Evolutionary conservation across 768 basidiomycete genomes (phyloP).

Genomic region (Tulasnella calospora): DNA sequence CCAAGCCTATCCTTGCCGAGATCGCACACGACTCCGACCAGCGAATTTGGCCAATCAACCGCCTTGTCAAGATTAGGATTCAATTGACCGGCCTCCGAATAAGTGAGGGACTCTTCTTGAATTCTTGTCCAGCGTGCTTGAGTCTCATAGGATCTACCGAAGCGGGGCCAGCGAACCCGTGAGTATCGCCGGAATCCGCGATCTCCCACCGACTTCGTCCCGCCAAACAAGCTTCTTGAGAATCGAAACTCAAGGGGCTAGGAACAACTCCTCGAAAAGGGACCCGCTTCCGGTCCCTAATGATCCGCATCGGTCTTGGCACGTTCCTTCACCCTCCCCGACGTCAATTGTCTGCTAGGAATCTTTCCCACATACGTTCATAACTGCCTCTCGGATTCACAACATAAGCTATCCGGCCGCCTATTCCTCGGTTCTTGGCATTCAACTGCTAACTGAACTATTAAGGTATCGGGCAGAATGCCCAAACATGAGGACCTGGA

Average conservation of each 20-base stretch:
- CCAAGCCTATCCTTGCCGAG: neutral
- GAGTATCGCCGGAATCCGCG: neutral
- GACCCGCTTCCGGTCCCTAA: neutral
- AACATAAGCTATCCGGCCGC: neutral
- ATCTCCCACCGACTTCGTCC: neutral
- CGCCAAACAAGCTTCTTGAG: neutral
- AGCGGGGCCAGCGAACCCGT: neutral
- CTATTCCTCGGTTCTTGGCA: conserved; percentile 1
- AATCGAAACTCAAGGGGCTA: neutral
- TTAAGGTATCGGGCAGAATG: neutral
- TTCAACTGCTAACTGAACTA: neutral
- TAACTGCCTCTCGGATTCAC: neutral
- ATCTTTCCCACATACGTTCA: neutral
- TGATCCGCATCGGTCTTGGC: conserved; percentile 7
- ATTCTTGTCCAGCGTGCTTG: neutral
- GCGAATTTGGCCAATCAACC: neutral
- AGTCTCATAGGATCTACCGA: neutral
- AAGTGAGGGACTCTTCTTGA: neutral
- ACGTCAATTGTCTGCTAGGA: neutral
- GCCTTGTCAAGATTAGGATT: neutral
- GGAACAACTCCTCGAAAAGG: neutral
- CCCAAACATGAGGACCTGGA: neutral
- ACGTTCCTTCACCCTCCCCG: neutral
- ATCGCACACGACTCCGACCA: neutral
- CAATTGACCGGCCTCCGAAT: neutral